A percentile compares a stretch with the other conserved stretches of the same genome.
These are phyloP conservation scores for Myriosclerotinia curreyana DNA, from an alignment of 2,329 filamentous ascomycete species.

Conservation along the genomic window DNA sequence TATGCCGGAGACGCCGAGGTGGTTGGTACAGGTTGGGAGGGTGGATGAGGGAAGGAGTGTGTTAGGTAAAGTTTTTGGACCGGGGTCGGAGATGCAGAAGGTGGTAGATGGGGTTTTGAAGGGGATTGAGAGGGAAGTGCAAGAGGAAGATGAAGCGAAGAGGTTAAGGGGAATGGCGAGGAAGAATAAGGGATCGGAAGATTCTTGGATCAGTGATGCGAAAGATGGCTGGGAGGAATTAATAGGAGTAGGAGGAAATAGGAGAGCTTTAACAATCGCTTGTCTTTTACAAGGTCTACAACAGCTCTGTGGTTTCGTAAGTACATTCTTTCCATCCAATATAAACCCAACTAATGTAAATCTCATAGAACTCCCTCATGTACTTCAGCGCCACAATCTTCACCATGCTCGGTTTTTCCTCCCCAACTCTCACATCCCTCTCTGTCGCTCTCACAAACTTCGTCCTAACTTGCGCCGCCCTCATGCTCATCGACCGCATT, in stretches of 20 bases:
- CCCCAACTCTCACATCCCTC: slow-evolving; percentile 75
- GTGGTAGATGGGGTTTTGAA: slow-evolving; percentile 60
- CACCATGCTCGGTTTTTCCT: slow-evolving; percentile 70
- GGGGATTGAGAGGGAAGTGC: slow-evolving; percentile 70
- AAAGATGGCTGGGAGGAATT: slow-evolving; percentile 52
- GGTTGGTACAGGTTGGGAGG: slow-evolving; percentile 70
- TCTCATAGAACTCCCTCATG: slow-evolving; percentile 76
- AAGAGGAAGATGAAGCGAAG: slow-evolving; percentile 60
- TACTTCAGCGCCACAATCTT: slow-evolving; percentile 87
- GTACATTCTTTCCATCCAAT: slow-evolving; percentile 36
- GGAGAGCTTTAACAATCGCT: slow-evolving; percentile 76
- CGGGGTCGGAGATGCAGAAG: slow-evolving; percentile 43
- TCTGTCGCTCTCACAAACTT: slow-evolving; percentile 83
- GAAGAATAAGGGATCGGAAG: slow-evolving; percentile 25
- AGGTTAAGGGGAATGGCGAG: slow-evolving; percentile 31
- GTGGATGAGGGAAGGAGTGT: slow-evolving; percentile 61
- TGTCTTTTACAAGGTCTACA: slow-evolving; percentile 84
- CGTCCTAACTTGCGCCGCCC: slow-evolving; percentile 70
- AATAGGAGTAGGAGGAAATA: slow-evolving; percentile 58
- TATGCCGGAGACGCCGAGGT: slow-evolving; percentile 87
- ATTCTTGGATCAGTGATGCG: slow-evolving; percentile 31
- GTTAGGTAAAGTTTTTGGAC: slow-evolving; percentile 61
- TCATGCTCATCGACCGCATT: slow-evolving; percentile 74
- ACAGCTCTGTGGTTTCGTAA: slow-evolving; percentile 79
- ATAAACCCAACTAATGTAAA: slow-evolving; percentile 17